phyloP scores from a whole-genome alignment of 192 early-diverging fungal species.

The Geranomyces michiganensis region DNA sequence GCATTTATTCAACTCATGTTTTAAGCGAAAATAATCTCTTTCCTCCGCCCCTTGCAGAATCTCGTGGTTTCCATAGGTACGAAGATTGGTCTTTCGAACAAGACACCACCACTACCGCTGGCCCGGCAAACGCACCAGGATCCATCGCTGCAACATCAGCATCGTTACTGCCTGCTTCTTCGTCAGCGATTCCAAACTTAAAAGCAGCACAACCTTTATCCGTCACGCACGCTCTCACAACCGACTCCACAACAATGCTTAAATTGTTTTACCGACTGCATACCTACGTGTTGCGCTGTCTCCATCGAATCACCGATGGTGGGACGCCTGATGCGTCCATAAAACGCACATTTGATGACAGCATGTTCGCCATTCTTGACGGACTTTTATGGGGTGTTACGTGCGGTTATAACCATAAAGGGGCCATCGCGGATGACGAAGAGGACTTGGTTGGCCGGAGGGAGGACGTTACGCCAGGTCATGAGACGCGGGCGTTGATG shows the following conservation, averaged over 20 bases:
- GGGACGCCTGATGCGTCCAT: background rate
- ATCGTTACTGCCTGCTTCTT: background rate
- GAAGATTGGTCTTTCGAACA: constrained; percentile 76
- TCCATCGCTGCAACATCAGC: background rate
- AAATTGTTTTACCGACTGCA: constrained; percentile 71
- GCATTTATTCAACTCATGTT: no score
- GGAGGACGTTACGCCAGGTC: background rate
- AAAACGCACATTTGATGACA: constrained; percentile 64
- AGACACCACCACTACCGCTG: constrained; percentile 35
- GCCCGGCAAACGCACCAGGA: background rate
- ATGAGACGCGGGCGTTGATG: constrained; percentile 11
- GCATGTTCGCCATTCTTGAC: constrained; percentile 77
- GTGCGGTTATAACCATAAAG: background rate
- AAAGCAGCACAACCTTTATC: constrained; percentile 8
- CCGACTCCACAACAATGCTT: constrained; percentile 64
- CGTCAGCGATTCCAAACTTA: background rate
- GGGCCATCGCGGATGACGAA: background rate
- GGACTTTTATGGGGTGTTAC: constrained; percentile 63
- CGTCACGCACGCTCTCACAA: constrained; percentile 9
- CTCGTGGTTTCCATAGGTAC: constrained; percentile 67
- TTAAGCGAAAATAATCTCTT: no score
- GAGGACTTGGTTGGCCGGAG: background rate
- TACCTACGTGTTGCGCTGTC: constrained; percentile 65
- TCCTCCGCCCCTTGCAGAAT: constrained; percentile 57
- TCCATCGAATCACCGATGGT: constrained; percentile 52